These are phyloP conservation scores for Aspergillus sp. DNA, from an alignment of 2,329 filamentous ascomycete genomes.

Conservation along the genomic window DNA sequence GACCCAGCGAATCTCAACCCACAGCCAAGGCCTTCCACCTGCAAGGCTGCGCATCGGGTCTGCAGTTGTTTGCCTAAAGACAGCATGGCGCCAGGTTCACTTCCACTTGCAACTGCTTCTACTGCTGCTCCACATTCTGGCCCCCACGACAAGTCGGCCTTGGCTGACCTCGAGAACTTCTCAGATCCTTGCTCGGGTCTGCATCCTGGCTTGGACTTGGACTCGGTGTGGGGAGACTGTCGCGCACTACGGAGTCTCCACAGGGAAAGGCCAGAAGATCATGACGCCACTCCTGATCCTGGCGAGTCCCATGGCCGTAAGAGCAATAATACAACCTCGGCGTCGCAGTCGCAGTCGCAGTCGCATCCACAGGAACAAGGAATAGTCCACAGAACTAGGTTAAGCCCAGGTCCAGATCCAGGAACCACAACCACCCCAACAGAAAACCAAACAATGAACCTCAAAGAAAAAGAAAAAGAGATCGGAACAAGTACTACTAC, in stretches of 20 bases:
- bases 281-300: neutral
- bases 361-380: neutral
- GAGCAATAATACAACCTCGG: neutral
- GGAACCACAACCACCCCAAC: neutral
- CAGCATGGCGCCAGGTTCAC: too few species aligned
- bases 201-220: neutral
- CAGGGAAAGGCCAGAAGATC: neutral
- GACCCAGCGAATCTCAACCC: neutral
- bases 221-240: neutral
- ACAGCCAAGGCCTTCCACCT: neutral
- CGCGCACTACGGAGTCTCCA: neutral
- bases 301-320: too few species aligned
- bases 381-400: neutral
- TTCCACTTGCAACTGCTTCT: too few species aligned
- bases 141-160: constrained; percentile 1
- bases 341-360: neutral
- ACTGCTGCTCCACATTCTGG: neutral
- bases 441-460: neutral
- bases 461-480: neutral
- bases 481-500: neutral
- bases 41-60: neutral
- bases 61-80: neutral
- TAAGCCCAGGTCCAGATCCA: neutral
- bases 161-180: neutral
- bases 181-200: neutral